Conservation (phyloP, 129 eudicot species). For the Mikania micrantha region DNA sequence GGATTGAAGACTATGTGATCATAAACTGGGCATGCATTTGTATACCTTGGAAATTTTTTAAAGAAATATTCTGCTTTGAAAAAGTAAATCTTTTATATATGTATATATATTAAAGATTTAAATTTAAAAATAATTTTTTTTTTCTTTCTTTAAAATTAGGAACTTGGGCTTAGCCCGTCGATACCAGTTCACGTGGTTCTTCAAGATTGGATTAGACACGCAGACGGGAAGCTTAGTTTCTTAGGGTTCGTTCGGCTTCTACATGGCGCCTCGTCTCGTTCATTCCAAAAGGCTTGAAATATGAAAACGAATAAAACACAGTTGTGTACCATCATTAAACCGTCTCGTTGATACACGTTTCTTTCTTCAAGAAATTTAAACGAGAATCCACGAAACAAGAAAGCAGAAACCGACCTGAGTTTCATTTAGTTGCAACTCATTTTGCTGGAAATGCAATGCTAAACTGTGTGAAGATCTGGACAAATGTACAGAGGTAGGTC, state of each 20-base stretch:
- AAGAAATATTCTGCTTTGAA: too few relatives aligned
- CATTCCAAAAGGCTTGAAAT: constrained; percentile 72
- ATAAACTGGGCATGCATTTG: neutral
- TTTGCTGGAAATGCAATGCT: neutral
- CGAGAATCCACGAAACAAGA: constrained; percentile 8
- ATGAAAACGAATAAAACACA: neutral
- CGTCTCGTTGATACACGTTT: constrained; percentile 1
- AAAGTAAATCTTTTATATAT: too few relatives aligned
- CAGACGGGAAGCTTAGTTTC: constrained; percentile 95
- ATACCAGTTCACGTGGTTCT: constrained; percentile 95
- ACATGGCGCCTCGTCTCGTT: constrained; percentile 91
- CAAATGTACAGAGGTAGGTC: constrained; percentile 32
- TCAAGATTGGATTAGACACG: constrained; percentile 93
- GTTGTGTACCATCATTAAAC: constrained; percentile 6
- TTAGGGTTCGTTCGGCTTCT: constrained; percentile 89
- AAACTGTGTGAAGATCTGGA: constrained; percentile 13
- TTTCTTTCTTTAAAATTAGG: constrained; percentile 33
- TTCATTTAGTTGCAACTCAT: constrained; percentile 2
- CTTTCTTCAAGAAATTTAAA: constrained; percentile 6
- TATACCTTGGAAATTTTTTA: neutral
- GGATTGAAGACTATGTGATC: too few relatives aligned
- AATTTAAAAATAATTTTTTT: neutral
- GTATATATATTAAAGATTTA: neutral
- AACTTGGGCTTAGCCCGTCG: constrained; percentile 93
- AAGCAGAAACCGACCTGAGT: neutral